phyloP scores from a whole-genome alignment of 805 yeast genomes.

The Sugiyamaella valdiviana region DNA sequence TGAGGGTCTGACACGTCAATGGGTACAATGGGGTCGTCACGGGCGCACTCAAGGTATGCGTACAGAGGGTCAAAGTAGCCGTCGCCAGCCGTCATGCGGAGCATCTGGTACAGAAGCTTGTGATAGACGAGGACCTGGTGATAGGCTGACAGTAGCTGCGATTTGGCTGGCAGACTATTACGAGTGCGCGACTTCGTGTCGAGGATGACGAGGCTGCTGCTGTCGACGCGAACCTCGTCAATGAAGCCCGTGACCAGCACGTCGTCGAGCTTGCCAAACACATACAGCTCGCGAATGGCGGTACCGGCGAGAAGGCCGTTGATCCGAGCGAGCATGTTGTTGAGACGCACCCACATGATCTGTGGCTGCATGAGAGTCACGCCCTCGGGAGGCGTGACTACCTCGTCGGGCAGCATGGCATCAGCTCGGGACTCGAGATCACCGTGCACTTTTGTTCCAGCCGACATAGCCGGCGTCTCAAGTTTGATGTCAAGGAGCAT shows the following conservation, averaged over 20 bases:
- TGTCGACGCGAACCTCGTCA: constrained; percentile 21
- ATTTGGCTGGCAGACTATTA: constrained; percentile 12
- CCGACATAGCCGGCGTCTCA: constrained; percentile 14
- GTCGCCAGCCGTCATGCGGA: neutral
- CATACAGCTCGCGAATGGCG: constrained; percentile 27
- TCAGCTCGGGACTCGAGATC: constrained; percentile 15
- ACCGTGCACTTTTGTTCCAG: constrained; percentile 21
- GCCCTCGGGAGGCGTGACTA: constrained; percentile 2
- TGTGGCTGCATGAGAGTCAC: constrained; percentile 8
- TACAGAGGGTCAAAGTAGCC: constrained; percentile 9
- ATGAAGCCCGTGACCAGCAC: constrained; percentile 25
- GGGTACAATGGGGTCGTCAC: neutral
- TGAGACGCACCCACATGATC: constrained; percentile 19
- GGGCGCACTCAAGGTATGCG: constrained; percentile 2
- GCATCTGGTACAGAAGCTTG: constrained; percentile 17
- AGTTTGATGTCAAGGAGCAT: neutral
- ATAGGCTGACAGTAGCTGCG: constrained; percentile 27
- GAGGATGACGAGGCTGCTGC: constrained; percentile 16
- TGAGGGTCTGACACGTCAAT: neutral
- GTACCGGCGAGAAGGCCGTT: neutral
- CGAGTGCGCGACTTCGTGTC: constrained; percentile 28
- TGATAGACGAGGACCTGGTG: constrained; percentile 31
- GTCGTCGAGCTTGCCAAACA: constrained; percentile 22
- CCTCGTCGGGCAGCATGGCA: neutral
- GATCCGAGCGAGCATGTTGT: constrained; percentile 13